Conservation (phyloP, 2,329 filamentous ascomycete genomes). For the Alternaria arbusti region DNA sequence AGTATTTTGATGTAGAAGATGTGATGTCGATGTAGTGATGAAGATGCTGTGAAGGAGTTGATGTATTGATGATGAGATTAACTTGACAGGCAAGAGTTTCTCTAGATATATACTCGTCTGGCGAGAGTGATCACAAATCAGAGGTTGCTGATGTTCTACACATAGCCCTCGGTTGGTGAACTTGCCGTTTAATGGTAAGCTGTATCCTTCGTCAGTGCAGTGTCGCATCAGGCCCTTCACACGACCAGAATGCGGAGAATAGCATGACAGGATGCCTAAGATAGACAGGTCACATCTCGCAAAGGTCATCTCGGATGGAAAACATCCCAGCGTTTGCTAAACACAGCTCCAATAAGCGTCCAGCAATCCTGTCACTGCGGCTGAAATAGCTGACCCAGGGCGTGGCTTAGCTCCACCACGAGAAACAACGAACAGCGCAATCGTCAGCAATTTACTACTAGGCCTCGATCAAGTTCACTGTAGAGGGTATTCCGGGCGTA, state of each 20-base stretch:
- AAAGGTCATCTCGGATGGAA: background rate
- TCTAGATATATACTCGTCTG: slow-evolving; percentile 17
- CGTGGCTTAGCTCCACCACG: slow-evolving; percentile 3
- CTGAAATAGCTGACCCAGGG: slow-evolving; percentile 10
- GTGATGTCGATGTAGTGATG: background rate
- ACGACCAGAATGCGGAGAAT: background rate
- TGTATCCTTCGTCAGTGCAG: background rate
- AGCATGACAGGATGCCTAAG: background rate
- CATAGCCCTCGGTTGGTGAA: slow-evolving; percentile 14
- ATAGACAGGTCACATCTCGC: background rate
- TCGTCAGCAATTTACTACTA: background rate
- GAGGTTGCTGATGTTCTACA: background rate
- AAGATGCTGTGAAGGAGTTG: background rate
- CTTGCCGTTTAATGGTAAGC: slow-evolving; percentile 16
- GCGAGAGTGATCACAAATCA: slow-evolving; percentile 1
- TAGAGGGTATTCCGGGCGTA: background rate
- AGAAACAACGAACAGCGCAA: slow-evolving; percentile 5
- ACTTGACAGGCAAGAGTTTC: slow-evolving; percentile 7
- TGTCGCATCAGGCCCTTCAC: slow-evolving; percentile 3
- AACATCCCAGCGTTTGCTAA: background rate
- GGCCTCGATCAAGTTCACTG: background rate
- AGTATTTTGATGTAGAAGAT: background rate
- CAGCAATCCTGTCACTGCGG: background rate
- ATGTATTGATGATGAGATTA: slow-evolving; percentile 18
- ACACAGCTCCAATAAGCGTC: slow-evolving; percentile 1